Base-by-base conservation (phyloP, 176 grass and related monocot genomes). In the Phoenix dactylifera region DNA sequence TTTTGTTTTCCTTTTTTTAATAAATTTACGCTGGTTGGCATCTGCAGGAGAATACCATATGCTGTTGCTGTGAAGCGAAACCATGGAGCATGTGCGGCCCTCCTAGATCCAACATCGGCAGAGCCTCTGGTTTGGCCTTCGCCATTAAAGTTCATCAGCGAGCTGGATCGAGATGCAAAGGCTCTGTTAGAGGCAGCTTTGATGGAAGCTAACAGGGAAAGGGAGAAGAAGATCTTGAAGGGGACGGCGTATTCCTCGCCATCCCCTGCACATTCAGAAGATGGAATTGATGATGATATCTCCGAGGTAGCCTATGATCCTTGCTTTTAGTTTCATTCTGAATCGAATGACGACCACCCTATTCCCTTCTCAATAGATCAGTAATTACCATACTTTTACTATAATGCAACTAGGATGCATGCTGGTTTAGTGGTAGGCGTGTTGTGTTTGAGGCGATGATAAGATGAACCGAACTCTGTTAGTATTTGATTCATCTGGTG, bases 111-210 rank as follows among this genome's bases (percentile, higher is more conserved):
- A 69, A 74, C 69, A 23, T 77, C 80, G 2, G 70, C 75, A 3
- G 80, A 83, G 52, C 80, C 74, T 6, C 23, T 83, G 19, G 80
- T 83, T 57, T 83, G 80, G 80, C 80, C 80, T 60, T 83, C 80
- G 55, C 63, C 80, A 17, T 64, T 78, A 17, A 83, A 83, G 72
- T 83, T 83, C 57, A 83, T 83, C 22, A 78, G 70, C 29, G 80
- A 83, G 59, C 72, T 83, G 48, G 71, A 78, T 57, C 54, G 28
- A 16, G 74, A 70, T 57, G 70, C 80, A 48, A 83, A 83, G 59
- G 15, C 56, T 56, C 63, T 83, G 26, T 54, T 83, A 7, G 80
- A 83, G 63, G 74, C 63, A 7, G 75, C 80, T 30, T 58, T 83
- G n/a, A 74, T 83, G 80, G 74, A 83, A 24, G 75, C 74, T 17